A percentile compares a stretch with the other conserved stretches of the same genome.
Evolutionary conservation across 495 filamentous ascomycete species (phyloP).

Genomic region (Xylaria sp.): DNA sequence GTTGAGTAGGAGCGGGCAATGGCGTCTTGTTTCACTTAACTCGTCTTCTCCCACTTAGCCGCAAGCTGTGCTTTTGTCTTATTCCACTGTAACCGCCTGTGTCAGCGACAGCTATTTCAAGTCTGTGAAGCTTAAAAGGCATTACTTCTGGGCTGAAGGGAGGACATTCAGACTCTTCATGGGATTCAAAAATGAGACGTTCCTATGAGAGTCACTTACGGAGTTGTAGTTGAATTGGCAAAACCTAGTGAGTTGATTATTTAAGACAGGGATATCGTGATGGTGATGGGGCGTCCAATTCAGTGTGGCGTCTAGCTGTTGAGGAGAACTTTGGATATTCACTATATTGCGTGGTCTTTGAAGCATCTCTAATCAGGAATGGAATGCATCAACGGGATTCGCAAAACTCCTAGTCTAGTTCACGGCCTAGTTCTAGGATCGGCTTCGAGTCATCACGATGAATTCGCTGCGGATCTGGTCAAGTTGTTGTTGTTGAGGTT

Average conservation of each 20-base stretch:
- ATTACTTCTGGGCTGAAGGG: background rate
- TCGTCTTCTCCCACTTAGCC: constrained; percentile 33
- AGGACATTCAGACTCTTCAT: background rate
- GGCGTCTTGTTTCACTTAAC: constrained; percentile 14
- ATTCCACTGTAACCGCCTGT: constrained; percentile 24
- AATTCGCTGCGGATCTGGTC: background rate
- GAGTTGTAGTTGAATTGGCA: constrained; percentile 2
- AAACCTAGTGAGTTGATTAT: constrained; percentile 17
- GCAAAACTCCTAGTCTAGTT: constrained; percentile 36
- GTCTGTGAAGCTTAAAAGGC: background rate
- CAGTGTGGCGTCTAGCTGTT: constrained; percentile 3
- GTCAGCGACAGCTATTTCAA: background rate
- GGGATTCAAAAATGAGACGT: background rate
- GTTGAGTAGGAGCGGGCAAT: no score
- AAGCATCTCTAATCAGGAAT: constrained; percentile 41
- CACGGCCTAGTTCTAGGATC: constrained; percentile 25
- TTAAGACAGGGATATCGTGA: constrained; percentile 16
- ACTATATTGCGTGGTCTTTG: constrained; percentile 37
- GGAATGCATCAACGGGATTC: constrained; percentile 39
- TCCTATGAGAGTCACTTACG: background rate
- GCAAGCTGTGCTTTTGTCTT: constrained; percentile 33
- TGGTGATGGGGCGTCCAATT: constrained; percentile 25
- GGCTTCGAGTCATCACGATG: constrained; percentile 22
- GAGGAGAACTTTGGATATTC: constrained; percentile 20
- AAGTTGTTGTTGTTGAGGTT: background rate